Evolutionary conservation across 2,329 filamentous ascomycete species (phyloP).

Genomic region (Trichophyton verrucosum): DNA sequence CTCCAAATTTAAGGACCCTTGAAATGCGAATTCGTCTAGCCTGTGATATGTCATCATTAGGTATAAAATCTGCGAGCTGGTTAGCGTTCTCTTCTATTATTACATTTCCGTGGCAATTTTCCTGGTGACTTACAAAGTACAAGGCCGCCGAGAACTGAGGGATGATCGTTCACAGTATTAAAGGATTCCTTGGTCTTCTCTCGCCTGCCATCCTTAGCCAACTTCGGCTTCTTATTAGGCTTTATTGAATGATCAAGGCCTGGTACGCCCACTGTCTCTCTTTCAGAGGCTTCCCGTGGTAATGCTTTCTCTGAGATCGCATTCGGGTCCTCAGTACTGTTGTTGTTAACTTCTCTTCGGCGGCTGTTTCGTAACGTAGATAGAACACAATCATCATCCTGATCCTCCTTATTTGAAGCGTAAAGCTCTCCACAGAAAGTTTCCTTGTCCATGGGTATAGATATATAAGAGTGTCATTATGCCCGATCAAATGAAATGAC

Average conservation of each 20-base stretch:
- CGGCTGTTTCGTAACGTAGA: conserved; percentile 10
- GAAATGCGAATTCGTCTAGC: conserved; percentile 58
- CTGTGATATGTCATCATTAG: conserved; percentile 60
- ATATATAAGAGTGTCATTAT: neutral
- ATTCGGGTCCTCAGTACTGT: neutral
- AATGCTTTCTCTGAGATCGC: neutral
- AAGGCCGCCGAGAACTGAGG: conserved; percentile 44
- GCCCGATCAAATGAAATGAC: neutral
- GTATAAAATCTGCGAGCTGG: conserved; percentile 54
- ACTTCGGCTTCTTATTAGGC: neutral
- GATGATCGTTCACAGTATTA: neutral
- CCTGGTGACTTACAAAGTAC: conserved; percentile 40
- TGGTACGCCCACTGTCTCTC: neutral
- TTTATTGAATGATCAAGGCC: neutral
- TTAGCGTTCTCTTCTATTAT: conserved; percentile 6
- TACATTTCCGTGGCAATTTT: neutral
- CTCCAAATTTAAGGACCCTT: conserved; percentile 64
- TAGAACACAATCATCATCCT: conserved; percentile 16
- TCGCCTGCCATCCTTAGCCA: neutral
- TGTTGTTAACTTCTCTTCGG: neutral
- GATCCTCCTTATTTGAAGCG: conserved; percentile 19
- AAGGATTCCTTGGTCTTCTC: conserved; percentile 21
- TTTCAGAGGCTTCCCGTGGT: neutral
- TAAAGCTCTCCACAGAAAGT: conserved; percentile 28
- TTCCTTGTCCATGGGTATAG: conserved; percentile 19